phyloP scores from a whole-genome alignment of 257 asterid species.

The Gentiana macrophylla region DNA sequence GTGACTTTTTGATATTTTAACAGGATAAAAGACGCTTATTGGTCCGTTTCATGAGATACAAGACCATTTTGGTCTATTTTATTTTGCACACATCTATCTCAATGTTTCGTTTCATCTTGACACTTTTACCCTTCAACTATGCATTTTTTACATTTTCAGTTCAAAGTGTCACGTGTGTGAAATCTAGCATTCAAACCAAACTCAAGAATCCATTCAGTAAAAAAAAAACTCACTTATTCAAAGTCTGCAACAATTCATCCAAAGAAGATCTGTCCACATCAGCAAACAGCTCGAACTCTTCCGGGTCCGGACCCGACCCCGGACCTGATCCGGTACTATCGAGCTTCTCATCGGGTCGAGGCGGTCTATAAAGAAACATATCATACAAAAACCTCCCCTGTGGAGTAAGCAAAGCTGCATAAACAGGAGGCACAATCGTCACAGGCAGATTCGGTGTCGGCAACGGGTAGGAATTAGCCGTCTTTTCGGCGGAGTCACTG shows the following conservation, averaged over 20 bases:
- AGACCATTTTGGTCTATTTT: too few relatives aligned
- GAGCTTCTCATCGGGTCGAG: constrained; percentile 56
- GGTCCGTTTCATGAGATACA: too few relatives aligned
- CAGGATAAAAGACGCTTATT: too few relatives aligned
- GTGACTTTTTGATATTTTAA: too few relatives aligned
- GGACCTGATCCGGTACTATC: constrained; percentile 62
- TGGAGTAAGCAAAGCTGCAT: constrained; percentile 70
- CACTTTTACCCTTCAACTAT: too few relatives aligned
- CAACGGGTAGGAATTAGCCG: constrained; percentile 12
- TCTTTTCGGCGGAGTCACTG: constrained; percentile 25
- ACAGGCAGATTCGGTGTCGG: constrained; percentile 49
- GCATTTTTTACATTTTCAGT: too few relatives aligned
- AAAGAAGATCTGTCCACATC: constrained; percentile 58
- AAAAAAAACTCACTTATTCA: constrained; percentile 43
- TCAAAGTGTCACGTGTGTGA: too few relatives aligned
- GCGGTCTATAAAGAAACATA: constrained; percentile 58
- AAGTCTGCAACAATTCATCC: constrained; percentile 61
- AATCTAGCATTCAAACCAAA: too few relatives aligned
- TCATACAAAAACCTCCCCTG: constrained; percentile 82
- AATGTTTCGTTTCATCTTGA: too few relatives aligned
- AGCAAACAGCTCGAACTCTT: constrained; percentile 60
- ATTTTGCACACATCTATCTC: too few relatives aligned
- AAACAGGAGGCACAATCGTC: constrained; percentile 40
- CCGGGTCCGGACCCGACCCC: constrained; percentile 39
- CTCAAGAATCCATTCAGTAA: too few relatives aligned